phyloP scores from a whole-genome alignment of 495 filamentous ascomycete species.

The Daldinia grandis region DNA sequence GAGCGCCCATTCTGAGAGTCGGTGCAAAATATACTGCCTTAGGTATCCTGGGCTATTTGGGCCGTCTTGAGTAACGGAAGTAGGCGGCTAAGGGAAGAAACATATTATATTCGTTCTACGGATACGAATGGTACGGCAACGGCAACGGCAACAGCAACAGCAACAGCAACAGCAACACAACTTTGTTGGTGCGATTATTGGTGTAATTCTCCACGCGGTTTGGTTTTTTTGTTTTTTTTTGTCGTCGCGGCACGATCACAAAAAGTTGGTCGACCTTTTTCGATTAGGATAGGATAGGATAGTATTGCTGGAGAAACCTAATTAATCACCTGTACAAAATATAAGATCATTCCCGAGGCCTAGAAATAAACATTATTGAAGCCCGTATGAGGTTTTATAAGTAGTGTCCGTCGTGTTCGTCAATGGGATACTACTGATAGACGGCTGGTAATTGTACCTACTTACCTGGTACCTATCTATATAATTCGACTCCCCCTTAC shows the following conservation, averaged over 20 bases:
- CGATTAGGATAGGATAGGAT: conserved; percentile 18
- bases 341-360: neutral
- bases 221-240: conserved; percentile 5
- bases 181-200: conserved; percentile 11
- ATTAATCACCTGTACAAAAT: conserved; percentile 11
- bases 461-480: too few species aligned
- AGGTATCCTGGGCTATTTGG: conserved; percentile 14
- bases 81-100: neutral
- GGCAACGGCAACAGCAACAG: too few species aligned
- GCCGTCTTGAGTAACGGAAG: conserved; percentile 1
- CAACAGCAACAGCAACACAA: neutral
- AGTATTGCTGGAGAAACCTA: conserved; percentile 20
- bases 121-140: neutral
- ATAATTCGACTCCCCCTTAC: neutral
- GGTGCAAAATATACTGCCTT: conserved; percentile 10
- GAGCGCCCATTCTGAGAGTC: conserved; percentile 16
- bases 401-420: neutral
- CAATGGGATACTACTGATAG: neutral
- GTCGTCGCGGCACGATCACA: conserved; percentile 8
- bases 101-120: conserved; percentile 1
- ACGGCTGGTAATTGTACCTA: neutral
- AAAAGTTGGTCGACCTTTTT: conserved; percentile 10
- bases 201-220: conserved; percentile 16
- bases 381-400: neutral
- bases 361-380: neutral